Evolutionary conservation across 2,329 filamentous ascomycete species (phyloP), one percentile per base, ranked within the genome.

Genomic region (Penicillium sp.): DNA sequence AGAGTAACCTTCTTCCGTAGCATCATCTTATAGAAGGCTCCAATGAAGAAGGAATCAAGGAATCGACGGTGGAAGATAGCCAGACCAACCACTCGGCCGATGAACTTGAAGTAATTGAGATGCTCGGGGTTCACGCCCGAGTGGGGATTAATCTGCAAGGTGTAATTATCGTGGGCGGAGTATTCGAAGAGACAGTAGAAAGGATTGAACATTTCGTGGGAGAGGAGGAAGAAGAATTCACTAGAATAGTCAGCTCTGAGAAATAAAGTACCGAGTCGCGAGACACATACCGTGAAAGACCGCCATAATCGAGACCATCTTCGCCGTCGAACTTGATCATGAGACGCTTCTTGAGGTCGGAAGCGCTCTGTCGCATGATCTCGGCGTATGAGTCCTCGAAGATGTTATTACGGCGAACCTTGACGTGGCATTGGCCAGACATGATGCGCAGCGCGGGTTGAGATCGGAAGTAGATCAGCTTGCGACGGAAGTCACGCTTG

Each of bases 281-380:
- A 27, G 24, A 34, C 39, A 62, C 78, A 67, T 77, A 84, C 83
- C 85, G 84, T 34, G 94, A 99, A 52, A 99, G 83, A 82, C 94
- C 94, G 74, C 94, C 94, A 70, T 99, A 99, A 76, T 99, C 94
- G 57, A 99, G 79, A 76, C 94, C 94, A 68, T 99, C 94, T 78
- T 99, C 94, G 45, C 94, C 94, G 64, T 99, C 94, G 65, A 99
- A 99, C 78, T 99, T 99, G 77, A 99, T 96, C 94, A 99, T 99
- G 61, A 99, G 77, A 45, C 94, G 86, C 79, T 99, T 99, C 86
- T 99, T 99, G 59, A 99, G 78, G 74, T 99, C 94, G 14, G 89
- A 92, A 46, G 94, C 90, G 56, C 90, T 96, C 77, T 97, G 94
- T 48, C 93, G 87, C 81, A 96, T 97, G 64, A 99, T 97, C 75